Base-by-base conservation (phyloP, 768 basidiomycete genomes). In the Boletales sp. region DNA sequence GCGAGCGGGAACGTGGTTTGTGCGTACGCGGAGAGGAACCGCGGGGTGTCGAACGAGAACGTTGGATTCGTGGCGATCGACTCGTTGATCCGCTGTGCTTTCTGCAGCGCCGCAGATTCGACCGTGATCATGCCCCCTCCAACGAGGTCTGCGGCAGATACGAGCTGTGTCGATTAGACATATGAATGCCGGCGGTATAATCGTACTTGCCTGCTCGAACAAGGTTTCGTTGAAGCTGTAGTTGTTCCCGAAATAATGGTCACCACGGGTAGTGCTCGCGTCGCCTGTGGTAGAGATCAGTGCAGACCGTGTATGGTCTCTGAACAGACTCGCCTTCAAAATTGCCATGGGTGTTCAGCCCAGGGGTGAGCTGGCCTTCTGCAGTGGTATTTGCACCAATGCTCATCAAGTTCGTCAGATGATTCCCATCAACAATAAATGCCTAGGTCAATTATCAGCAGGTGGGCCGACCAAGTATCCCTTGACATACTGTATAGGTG, bases 351-450 rank as follows among this genome's bases (percentile, higher is more conserved):
- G 49, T 54, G 35, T 50, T 64, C 0, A 63, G 45, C 17, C 62
- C 62, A 0, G 59, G 59, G 32, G 53, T 53, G 44, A 54, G 32
- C 28, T 50, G 17, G 36, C 14, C 30, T 0, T 56, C 30, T 14
- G 46, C 50, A 10, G 62, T 63, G 13, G 53, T 48, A 15, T 63
- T 63, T 44, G 59, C 57, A 41, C 59, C 61, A 15, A 62, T 62
- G 40, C 48, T 51, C 62, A 62, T 62, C 54, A 62, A 52, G 25
- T 62, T 62, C n/a, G 61, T 63, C 50, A 63, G 38, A 18, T 61
- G 62, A n/a, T 64, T 63, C 3, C 62, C 62, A 13, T 63, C 62
- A 8, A 63, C 62, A 25, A 63, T 1, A n/a, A 63, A 63, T 32
- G 62, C 49, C 60, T 63, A 32, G n/a, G 25, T 44, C 37, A 8